These are phyloP conservation scores for Phytophthora lateralis DNA, from an alignment of 352 stramenopile genomes.

Conservation along the genomic window DNA sequence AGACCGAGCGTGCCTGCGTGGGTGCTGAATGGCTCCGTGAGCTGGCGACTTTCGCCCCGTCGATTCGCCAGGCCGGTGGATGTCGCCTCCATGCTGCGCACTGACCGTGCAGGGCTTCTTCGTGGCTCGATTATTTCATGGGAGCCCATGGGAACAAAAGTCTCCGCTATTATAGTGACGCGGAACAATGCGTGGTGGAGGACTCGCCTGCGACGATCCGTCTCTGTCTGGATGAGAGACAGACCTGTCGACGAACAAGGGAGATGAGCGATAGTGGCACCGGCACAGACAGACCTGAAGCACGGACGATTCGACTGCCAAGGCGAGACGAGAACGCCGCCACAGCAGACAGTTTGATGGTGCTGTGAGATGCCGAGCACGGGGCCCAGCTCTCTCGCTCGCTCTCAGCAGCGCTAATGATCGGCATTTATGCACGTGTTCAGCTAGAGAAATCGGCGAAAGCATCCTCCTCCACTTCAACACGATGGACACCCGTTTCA, in stretches of 20 bases:
- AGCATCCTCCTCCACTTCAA: slow-evolving; percentile 16
- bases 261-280: slow-evolving; percentile 32
- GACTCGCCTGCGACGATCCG: slow-evolving; percentile 13
- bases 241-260: slow-evolving; percentile 31
- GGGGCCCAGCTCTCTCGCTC: slow-evolving; percentile 3
- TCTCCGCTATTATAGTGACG: slow-evolving; percentile 22
- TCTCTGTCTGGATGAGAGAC: slow-evolving; percentile 24
- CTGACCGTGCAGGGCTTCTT: slow-evolving; percentile 7
- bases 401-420: background rate
- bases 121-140: slow-evolving; percentile 6
- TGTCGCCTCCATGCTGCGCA: slow-evolving; percentile 28
- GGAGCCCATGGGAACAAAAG: slow-evolving; percentile 11
- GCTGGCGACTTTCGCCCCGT: slow-evolving; percentile 17
- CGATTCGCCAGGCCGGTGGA: slow-evolving; percentile 24
- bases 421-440: slow-evolving; percentile 13
- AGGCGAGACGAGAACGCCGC: background rate
- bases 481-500: background rate
- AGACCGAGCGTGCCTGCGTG: slow-evolving; percentile 24
- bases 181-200: slow-evolving; percentile 18
- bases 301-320: background rate
- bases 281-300: slow-evolving; percentile 17
- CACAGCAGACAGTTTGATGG: background rate
- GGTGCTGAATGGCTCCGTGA: slow-evolving; percentile 20
- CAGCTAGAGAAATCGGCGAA: slow-evolving; percentile 19
- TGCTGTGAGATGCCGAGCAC: background rate